Evolutionary conservation across 2,329 filamentous ascomycete species (phyloP), one percentile per base, ranked within the genome.

Genomic region (Cucurbitaria berberidis): DNA sequence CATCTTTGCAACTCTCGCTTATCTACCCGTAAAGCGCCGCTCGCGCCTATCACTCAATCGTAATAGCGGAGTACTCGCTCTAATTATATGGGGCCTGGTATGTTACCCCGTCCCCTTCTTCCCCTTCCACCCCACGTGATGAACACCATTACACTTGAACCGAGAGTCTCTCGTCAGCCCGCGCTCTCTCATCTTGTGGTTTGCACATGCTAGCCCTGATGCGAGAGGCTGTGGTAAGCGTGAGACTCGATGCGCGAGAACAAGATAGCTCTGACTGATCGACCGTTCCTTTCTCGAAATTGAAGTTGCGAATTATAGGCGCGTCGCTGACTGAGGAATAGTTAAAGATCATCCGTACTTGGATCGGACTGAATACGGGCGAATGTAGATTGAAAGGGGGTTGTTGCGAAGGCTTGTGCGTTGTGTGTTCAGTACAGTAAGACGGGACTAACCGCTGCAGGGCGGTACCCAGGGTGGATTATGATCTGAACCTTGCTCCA

Each of bases 61-160:
- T n/a, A n/a, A n/a, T n/a, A n/a, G n/a, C n/a, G n/a, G n/a, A n/a
- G n/a, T n/a, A n/a, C n/a, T n/a, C n/a, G n/a, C n/a, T n/a, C n/a
- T n/a, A n/a, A n/a, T n/a, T n/a, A n/a, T n/a, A n/a, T n/a, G n/a
- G 18, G 15, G 1, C 21, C 18, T 24, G 5, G 36, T 39, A 39
- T 10, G 36, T 39, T 22, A 10, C 36, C 6, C 36, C 22, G 2
- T 21, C 3, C 8, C 19, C 19, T 13, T 11, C 36, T 3, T 39
- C n/a, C 7, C n/a, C 30, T 22, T 16, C 5, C n/a, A 9, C 40
- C 40, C 24, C 36, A 16, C 27, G 50, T 59, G 56, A 59, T 50
- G 56, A 59, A 45, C 30, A 44, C 39, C 44, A 51, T 53, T 59
- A 59, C 53, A 59, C 56, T 59, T 59, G 56, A 59, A 51, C 56